phyloP scores from a whole-genome alignment of 768 basidiomycete species.

The Suillus occidentalis region DNA sequence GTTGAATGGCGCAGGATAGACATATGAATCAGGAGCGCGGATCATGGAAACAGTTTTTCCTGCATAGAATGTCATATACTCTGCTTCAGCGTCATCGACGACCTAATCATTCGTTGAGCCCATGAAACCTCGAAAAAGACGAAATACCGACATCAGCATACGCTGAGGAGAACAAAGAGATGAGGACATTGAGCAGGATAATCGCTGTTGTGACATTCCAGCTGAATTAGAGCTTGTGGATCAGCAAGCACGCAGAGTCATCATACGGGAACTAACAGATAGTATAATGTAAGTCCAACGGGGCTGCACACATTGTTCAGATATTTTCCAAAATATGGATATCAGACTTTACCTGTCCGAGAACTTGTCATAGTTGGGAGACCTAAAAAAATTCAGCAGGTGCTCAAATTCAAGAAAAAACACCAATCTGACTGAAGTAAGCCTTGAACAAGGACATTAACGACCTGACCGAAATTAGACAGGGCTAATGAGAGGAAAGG shows the following conservation, averaged over 20 bases:
- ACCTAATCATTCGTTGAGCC: slow-evolving; percentile 45
- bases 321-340: not conserved
- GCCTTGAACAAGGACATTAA: slow-evolving; percentile 76
- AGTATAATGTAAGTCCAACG: slow-evolving; percentile 69
- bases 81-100: slow-evolving; percentile 81
- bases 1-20: slow-evolving; percentile 94
- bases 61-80: slow-evolving; percentile 90
- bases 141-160: slow-evolving; percentile 73
- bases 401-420: slow-evolving; percentile 5
- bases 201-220: slow-evolving; percentile 86
- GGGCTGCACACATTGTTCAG: slow-evolving; percentile 35
- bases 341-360: slow-evolving; percentile 39
- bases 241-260: slow-evolving; percentile 3
- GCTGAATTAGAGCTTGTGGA: slow-evolving; percentile 33
- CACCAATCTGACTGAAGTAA: slow-evolving; percentile 63
- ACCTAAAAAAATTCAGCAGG: slow-evolving; percentile 33
- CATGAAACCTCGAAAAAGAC: not conserved
- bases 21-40: slow-evolving; percentile 74
- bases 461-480: slow-evolving; percentile 42
- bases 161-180: slow-evolving; percentile 93
- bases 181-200: slow-evolving; percentile 88
- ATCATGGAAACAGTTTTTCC: slow-evolving; percentile 85
- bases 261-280: slow-evolving; percentile 53
- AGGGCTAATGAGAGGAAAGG: not conserved
- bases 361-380: slow-evolving; percentile 68